These are phyloP conservation scores for Quaeritorhiza haematococci DNA, from an alignment of 371 early-diverging fungal genomes.

Conservation along the genomic window DNA sequence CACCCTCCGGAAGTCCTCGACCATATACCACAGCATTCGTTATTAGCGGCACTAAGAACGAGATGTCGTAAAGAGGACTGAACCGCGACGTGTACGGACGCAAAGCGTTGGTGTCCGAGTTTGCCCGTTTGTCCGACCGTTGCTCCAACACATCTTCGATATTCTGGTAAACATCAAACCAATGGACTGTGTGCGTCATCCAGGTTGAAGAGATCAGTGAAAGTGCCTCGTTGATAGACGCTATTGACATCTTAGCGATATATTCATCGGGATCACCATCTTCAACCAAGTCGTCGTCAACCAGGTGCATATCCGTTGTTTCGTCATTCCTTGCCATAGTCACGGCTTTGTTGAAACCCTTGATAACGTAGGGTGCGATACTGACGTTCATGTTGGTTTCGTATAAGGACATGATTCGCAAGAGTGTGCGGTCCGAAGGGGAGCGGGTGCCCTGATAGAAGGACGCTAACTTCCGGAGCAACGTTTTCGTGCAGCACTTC, in stretches of 20 bases:
- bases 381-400: conserved; percentile 29
- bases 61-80: conserved; percentile 54
- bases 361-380: conserved; percentile 18
- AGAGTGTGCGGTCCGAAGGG: conserved; percentile 20
- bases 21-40: conserved; percentile 54
- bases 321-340: too few relatives aligned
- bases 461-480: conserved; percentile 14
- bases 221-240: conserved; percentile 57
- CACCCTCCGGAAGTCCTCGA: conserved; percentile 20
- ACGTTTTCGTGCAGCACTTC: conserved; percentile 12
- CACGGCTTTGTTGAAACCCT: conserved; percentile 16
- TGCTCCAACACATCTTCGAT: conserved; percentile 13
- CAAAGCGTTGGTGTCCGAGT: conserved; percentile 2
- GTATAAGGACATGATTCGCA: conserved; percentile 26
- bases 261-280: conserved; percentile 54
- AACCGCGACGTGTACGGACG: conserved; percentile 1
- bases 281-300: conserved; percentile 37
- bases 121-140: conserved; percentile 12
- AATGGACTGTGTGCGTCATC: conserved; percentile 60
- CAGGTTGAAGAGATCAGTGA: conserved; percentile 55
- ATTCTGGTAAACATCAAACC: conserved; percentile 45
- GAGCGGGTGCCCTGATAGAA: conserved; percentile 27
- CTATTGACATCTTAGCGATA: conserved; percentile 50
- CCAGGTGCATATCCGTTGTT: too few relatives aligned
- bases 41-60: conserved; percentile 68